A percentile compares a stretch with the other conserved stretches of the same genome.
These are phyloP conservation scores for Salix koriyanagi DNA, from an alignment of 345 rosid species.

Conservation along the genomic window DNA sequence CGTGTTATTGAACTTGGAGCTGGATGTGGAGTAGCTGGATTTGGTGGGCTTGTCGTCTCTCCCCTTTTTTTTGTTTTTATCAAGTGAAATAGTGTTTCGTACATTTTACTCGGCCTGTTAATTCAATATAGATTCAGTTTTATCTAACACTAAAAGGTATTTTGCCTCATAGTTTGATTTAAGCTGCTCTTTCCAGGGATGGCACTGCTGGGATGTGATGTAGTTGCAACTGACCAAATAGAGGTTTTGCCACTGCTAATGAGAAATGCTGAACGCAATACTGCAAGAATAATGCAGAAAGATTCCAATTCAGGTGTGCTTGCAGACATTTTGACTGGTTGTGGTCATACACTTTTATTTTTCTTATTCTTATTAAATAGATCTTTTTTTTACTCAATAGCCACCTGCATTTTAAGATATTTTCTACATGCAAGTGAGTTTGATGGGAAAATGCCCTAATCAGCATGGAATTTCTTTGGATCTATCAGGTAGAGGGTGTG, in stretches of 20 bases:
- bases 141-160: neutral
- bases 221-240: constrained; percentile 73
- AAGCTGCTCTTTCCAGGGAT: constrained; percentile 48
- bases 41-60: constrained; percentile 51
- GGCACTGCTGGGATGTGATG: constrained; percentile 89
- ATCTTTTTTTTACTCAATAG: too few relatives aligned
- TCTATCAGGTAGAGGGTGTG: neutral
- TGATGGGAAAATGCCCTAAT: neutral
- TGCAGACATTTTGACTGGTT: neutral
- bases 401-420: neutral
- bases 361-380: neutral
- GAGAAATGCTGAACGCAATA: constrained; percentile 79
- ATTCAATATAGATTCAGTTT: constrained; percentile 9
- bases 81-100: neutral
- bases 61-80: neutral
- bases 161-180: constrained; percentile 6
- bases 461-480: neutral
- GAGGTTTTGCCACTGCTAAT: constrained; percentile 72
- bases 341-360: neutral
- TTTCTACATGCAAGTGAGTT: neutral
- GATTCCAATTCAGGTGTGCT: constrained; percentile 54
- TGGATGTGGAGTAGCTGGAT: constrained; percentile 95
- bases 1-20: constrained; percentile 93
- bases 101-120: neutral
- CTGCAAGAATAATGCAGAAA: constrained; percentile 66